A percentile compares a stretch with the other conserved stretches of the same genome.
phyloP scores from a whole-genome alignment of 306 rosid genomes.

The Cyclanthera cordifolia region DNA sequence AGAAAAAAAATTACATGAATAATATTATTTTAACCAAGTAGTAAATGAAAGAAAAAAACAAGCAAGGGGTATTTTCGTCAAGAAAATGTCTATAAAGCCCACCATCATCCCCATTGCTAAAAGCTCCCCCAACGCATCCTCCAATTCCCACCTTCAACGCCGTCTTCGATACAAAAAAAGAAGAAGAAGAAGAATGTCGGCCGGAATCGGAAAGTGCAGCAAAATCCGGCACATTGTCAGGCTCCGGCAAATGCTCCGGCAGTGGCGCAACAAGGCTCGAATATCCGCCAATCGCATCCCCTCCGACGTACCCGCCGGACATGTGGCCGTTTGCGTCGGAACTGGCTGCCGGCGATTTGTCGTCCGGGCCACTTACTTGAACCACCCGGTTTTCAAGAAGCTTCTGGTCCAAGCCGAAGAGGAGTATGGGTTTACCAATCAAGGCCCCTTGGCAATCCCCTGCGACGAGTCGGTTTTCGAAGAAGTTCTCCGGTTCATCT shows the following conservation, averaged over 20 bases:
- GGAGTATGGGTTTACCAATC: conserved; percentile 61
- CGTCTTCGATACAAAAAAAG: neutral
- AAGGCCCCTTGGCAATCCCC: conserved; percentile 68
- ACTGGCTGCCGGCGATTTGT: conserved; percentile 40
- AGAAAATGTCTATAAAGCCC: neutral
- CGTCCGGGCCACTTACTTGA: conserved; percentile 64
- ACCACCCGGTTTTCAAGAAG: conserved; percentile 82
- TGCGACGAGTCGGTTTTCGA: conserved; percentile 68
- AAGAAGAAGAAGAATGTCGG: conserved; percentile 27
- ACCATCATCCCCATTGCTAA: neutral
- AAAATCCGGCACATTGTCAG: conserved; percentile 86
- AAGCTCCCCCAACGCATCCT: conserved; percentile 10
- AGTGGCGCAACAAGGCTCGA: conserved; percentile 85
- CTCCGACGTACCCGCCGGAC: conserved; percentile 79
- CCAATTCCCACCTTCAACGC: neutral
- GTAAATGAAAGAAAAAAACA: too few species aligned
- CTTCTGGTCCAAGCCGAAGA: conserved; percentile 65
- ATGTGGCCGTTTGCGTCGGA: conserved; percentile 85
- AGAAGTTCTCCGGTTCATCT: conserved; percentile 46
- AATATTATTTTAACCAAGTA: too few species aligned
- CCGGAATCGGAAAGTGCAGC: conserved; percentile 62
- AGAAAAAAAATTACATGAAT: too few species aligned
- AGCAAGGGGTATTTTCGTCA: conserved; percentile 7
- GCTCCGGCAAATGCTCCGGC: conserved; percentile 70
- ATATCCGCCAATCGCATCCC: conserved; percentile 51